phyloP scores from a whole-genome alignment of 352 stramenopile species.

The Phytophthora tubulina region DNA sequence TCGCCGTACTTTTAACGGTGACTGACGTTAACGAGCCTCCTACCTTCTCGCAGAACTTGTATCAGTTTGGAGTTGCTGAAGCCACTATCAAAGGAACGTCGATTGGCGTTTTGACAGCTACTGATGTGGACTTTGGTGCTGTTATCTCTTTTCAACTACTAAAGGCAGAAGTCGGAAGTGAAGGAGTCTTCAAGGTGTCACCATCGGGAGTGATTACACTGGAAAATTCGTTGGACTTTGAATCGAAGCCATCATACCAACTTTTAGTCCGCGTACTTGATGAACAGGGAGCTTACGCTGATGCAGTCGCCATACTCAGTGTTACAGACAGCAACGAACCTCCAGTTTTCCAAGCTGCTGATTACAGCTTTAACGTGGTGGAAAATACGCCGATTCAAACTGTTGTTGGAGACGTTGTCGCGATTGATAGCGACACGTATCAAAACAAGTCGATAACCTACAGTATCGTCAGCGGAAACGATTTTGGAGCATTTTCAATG shows the following conservation, averaged over 20 bases:
- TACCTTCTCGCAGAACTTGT: conserved; percentile 19
- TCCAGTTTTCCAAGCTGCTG: conserved; percentile 42
- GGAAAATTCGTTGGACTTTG: conserved; percentile 21
- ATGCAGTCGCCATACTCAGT: conserved; percentile 39
- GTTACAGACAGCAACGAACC: conserved; percentile 61
- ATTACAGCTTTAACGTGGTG: conserved; percentile 45
- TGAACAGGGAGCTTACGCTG: conserved; percentile 25
- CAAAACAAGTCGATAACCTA: conserved; percentile 68
- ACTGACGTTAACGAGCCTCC: conserved; percentile 39
- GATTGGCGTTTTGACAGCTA: conserved; percentile 24
- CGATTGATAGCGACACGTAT: conserved; percentile 52
- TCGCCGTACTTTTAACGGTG: conserved; percentile 23
- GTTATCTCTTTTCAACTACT: conserved; percentile 22
- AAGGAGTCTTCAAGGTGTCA: conserved; percentile 31
- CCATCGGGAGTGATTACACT: conserved; percentile 20
- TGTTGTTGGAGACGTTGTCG: conserved; percentile 41
- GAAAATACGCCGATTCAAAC: conserved; percentile 55
- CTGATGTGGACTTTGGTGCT: conserved; percentile 21
- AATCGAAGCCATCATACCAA: conserved; percentile 30
- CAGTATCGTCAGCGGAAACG: conserved; percentile 52
- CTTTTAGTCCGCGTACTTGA: conserved; percentile 26
- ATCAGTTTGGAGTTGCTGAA: conserved; percentile 33
- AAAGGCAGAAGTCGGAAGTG: neutral
- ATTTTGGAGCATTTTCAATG: conserved; percentile 50
- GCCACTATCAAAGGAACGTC: conserved; percentile 2